A percentile compares a stretch with the other conserved stretches of the same genome.
phyloP scores from a whole-genome alignment of 78 protist species.

The Planoprotostelium fungivorum region DNA sequence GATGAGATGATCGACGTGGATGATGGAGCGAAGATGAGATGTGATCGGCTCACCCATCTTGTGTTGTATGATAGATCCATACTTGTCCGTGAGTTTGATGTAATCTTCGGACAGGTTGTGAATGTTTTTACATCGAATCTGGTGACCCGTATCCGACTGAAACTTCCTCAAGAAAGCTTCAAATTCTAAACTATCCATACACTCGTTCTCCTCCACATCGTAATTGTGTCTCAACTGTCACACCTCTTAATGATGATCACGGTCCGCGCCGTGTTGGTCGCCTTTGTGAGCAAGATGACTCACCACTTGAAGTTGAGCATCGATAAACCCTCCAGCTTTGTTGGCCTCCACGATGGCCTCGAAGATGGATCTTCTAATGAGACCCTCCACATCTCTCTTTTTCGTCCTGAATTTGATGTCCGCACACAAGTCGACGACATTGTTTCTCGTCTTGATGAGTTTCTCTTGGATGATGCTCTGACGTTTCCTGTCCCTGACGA shows the following conservation, averaged over 20 bases:
- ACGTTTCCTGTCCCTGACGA: background rate
- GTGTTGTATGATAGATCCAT: background rate
- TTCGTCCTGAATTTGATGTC: background rate
- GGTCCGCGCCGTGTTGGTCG: too few relatives aligned
- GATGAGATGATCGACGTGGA: too few relatives aligned
- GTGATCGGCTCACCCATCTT: background rate
- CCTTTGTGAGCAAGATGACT: background rate
- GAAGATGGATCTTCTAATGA: background rate
- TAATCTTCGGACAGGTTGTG: background rate
- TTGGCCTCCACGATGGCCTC: background rate
- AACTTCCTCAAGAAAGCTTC: background rate
- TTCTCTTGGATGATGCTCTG: background rate
- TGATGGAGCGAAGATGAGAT: too few relatives aligned
- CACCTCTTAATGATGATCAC: background rate
- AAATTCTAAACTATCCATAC: background rate
- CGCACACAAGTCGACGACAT: background rate
- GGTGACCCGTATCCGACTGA: background rate
- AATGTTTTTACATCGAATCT: background rate
- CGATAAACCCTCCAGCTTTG: background rate
- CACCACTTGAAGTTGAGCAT: background rate
- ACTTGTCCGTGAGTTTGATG: background rate
- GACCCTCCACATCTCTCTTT: background rate
- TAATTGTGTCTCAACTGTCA: background rate
- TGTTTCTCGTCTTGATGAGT: background rate
- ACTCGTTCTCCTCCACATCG: background rate